These are phyloP conservation scores for Amauroascus verrucosus DNA, from an alignment of 2,329 filamentous ascomycete species.

Conservation along the genomic window DNA sequence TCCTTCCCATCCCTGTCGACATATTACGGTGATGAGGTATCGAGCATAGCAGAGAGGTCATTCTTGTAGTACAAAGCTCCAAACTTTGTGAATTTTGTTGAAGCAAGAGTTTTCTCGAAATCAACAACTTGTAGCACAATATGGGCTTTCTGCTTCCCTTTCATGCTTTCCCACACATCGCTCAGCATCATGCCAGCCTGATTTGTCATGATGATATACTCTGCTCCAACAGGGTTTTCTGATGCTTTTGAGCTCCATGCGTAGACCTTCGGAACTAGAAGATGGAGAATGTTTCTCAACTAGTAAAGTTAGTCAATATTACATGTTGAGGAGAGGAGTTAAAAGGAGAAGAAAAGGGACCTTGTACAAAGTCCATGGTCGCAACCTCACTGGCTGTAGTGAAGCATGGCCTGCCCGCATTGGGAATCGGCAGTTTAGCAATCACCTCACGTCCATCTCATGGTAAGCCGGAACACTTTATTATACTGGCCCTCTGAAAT, in stretches of 20 bases:
- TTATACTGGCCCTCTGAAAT: constrained; percentile 24
- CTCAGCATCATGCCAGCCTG: constrained; percentile 16
- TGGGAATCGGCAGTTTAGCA: constrained; percentile 13
- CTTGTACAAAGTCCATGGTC: constrained; percentile 21
- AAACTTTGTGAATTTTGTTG: constrained; percentile 17
- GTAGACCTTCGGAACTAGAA: constrained; percentile 18
- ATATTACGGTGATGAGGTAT: constrained; percentile 12
- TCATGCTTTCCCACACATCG: constrained; percentile 19
- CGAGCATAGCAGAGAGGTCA: constrained; percentile 13
- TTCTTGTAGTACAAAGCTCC: constrained; percentile 20
- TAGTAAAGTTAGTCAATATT: constrained; percentile 33
- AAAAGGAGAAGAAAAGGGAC: constrained; percentile 1
- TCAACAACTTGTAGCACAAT: constrained; percentile 17
- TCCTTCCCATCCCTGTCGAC: constrained; percentile 8
- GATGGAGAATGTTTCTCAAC: constrained; percentile 21
- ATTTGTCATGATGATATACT: constrained; percentile 21
- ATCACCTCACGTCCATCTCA: constrained; percentile 13
- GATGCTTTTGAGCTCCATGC: constrained; percentile 14
- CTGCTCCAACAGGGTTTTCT: constrained; percentile 17
- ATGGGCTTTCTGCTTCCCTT: constrained; percentile 19
- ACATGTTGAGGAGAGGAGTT: constrained; percentile 16
- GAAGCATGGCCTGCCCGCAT: constrained; percentile 4
- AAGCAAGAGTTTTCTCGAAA: constrained; percentile 17
- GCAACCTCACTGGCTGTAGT: constrained; percentile 13
- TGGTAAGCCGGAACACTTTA: constrained; percentile 25